Evolutionary conservation across 2,329 filamentous ascomycete genomes (phyloP).

Genomic region (Ploettnerulaceae sp.): DNA sequence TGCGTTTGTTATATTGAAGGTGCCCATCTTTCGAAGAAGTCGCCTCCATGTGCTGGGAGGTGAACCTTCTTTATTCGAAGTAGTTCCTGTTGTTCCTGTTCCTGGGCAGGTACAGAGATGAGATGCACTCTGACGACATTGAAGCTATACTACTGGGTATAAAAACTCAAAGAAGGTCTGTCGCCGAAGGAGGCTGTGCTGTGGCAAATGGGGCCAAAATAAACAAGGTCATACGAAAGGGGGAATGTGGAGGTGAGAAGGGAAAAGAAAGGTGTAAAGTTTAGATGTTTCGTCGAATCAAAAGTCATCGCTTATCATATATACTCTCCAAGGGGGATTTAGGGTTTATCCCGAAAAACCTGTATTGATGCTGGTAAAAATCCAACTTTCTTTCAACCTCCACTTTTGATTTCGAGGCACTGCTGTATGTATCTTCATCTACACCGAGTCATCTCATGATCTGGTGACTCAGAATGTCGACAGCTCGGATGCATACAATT

Average conservation of each 20-base stretch:
- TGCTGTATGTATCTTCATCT: too few species aligned
- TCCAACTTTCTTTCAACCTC: not conserved
- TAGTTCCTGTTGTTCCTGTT: too few species aligned
- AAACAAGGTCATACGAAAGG: too few species aligned
- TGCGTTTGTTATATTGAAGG: conserved; percentile 21
- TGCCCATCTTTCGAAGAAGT: conserved; percentile 30
- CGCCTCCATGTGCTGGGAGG: conserved; percentile 19
- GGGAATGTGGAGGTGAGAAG: too few species aligned
- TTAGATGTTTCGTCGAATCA: not conserved
- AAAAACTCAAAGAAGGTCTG: conserved; percentile 6
- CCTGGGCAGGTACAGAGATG: conserved; percentile 12
- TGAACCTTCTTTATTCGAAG: conserved; percentile 24
- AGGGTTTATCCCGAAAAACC: conserved; percentile 5
- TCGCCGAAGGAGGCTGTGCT: conserved; percentile 15
- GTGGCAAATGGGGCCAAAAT: too few species aligned
- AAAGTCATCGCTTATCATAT: not conserved
- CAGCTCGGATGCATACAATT: too few species aligned
- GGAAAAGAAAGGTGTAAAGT: too few species aligned
- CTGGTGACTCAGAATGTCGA: too few species aligned
- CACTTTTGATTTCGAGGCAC: conserved; percentile 8
- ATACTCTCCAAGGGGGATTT: too few species aligned
- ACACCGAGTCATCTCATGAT: too few species aligned
- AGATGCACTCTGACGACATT: conserved; percentile 21
- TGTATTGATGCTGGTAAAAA: conserved; percentile 4
- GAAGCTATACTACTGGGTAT: conserved; percentile 13